phyloP scores from a whole-genome alignment of 2,329 filamentous ascomycete species.

The Colletotrichum theobromicola region DNA sequence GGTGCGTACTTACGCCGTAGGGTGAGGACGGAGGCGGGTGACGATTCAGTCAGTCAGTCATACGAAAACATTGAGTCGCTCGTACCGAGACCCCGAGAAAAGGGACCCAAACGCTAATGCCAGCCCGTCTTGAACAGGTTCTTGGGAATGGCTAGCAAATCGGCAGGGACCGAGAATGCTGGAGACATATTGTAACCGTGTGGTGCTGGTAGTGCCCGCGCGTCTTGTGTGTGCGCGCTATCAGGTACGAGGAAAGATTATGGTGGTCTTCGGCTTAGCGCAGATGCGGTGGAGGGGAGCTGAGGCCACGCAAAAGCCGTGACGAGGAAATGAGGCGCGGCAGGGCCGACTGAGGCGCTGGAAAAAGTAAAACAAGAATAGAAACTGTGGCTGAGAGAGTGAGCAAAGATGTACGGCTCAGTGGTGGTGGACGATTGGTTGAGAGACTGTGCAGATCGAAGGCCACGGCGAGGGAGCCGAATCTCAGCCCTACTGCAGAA shows the following conservation, averaged over 20 bases:
- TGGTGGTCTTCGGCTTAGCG: background rate
- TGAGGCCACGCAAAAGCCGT: constrained; percentile 1
- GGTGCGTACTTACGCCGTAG: too few species aligned
- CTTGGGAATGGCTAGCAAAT: background rate
- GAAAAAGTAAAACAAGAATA: background rate
- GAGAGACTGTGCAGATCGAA: background rate
- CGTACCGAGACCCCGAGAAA: background rate
- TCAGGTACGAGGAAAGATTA: background rate
- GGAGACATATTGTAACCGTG: background rate
- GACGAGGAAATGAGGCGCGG: constrained; percentile 6
- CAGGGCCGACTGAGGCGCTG: background rate
- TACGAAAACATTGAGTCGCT: background rate
- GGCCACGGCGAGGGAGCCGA: background rate
- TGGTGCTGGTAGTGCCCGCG: background rate
- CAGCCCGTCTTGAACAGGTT: background rate
- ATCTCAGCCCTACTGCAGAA: constrained; percentile 1
- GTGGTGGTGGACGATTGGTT: background rate
- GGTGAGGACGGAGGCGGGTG: background rate
- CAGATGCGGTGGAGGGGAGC: background rate
- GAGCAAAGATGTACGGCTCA: background rate
- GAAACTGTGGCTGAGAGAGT: constrained; percentile 11
- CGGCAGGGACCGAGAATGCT: constrained; percentile 11
- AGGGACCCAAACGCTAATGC: constrained; percentile 8
- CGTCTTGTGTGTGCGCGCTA: background rate
- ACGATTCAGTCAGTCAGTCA: background rate